phyloP scores from a whole-genome alignment of 2,329 filamentous ascomycete species.

The Penicillium sp. region DNA sequence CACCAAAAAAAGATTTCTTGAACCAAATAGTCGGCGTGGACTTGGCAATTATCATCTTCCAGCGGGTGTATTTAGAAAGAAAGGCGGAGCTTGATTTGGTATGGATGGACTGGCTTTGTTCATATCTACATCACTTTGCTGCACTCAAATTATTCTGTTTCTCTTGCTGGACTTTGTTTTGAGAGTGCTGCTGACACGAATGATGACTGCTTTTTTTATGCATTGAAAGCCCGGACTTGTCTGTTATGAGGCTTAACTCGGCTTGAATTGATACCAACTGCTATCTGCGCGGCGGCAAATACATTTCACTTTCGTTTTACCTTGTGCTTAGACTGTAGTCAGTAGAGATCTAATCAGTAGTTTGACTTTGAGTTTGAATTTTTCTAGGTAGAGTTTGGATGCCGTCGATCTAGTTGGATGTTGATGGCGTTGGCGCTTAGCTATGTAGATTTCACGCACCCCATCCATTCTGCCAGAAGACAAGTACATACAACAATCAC shows the following conservation, averaged over 20 bases:
- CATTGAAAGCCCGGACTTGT: too few species aligned
- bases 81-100: background rate
- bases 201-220: slow-evolving; percentile 3
- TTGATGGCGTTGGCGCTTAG: background rate
- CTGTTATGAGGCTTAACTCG: background rate
- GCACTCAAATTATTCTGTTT: background rate
- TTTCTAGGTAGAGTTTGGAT: background rate
- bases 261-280: slow-evolving; percentile 14
- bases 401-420: background rate
- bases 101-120: slow-evolving; percentile 9
- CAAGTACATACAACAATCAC: background rate
- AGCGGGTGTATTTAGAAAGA: background rate
- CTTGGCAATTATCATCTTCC: background rate
- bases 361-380: background rate
- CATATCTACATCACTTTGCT: background rate
- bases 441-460: background rate
- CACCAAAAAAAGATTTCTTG: slow-evolving; percentile 10
- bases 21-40: slow-evolving; percentile 15
- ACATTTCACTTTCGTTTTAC: slow-evolving; percentile 2
- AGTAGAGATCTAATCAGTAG: background rate
- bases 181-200: background rate
- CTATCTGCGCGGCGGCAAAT: slow-evolving; percentile 9
- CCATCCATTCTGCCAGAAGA: background rate
- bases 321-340: background rate
- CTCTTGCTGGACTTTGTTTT: background rate